phyloP scores from a whole-genome alignment of 441 rosid species.

The Euphorbia celastroides region DNA sequence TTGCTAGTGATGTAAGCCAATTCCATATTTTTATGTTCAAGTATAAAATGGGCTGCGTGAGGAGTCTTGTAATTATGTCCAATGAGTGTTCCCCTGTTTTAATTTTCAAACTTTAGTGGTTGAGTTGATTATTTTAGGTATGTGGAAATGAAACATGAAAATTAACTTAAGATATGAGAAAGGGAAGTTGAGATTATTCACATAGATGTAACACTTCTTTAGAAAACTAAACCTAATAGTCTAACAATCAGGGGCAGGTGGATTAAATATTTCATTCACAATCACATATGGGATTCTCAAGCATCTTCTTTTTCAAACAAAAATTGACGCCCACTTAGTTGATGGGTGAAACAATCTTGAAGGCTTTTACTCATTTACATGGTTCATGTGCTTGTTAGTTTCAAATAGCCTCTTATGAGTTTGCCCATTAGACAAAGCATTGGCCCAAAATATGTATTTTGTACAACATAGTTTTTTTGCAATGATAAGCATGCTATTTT shows the following conservation, averaged over 20 bases:
- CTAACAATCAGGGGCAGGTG: neutral
- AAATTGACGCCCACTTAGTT: neutral
- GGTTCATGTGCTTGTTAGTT: neutral
- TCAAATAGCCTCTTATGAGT: neutral
- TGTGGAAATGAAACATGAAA: neutral
- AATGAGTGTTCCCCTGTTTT: neutral
- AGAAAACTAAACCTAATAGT: neutral
- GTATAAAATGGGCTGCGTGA: neutral
- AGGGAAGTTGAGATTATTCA: neutral
- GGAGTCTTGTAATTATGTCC: neutral
- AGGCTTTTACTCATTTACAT: neutral
- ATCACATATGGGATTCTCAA: neutral
- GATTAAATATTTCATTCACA: too few species aligned
- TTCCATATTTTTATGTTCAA: too few species aligned
- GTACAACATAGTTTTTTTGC: constrained; percentile 24
- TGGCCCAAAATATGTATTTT: constrained; percentile 4
- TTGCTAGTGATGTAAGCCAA: neutral
- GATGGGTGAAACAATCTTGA: neutral
- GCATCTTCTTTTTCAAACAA: neutral
- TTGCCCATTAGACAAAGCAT: neutral
- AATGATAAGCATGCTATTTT: constrained; percentile 31
- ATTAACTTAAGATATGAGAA: neutral
- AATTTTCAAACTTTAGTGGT: neutral
- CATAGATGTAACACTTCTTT: neutral
- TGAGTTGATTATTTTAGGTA: neutral